Base-by-base conservation (phyloP, 441 rosid genomes). In the Mallotus repandus region DNA sequence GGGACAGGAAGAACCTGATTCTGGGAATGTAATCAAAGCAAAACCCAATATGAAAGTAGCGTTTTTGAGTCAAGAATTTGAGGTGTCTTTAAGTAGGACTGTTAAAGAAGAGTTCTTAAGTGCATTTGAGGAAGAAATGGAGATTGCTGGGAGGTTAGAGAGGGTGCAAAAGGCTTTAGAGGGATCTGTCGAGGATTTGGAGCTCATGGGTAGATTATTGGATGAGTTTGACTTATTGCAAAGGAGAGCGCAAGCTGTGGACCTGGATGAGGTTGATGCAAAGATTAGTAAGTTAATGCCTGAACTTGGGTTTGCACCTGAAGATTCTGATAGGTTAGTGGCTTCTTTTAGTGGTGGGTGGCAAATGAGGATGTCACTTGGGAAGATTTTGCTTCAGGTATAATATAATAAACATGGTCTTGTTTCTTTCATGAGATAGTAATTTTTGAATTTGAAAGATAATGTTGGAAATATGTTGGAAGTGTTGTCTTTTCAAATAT, bases 291-390 rank as follows among this genome's bases (percentile, higher is more conserved):
- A 89, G 84, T 52, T 94, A 82, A 92, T 92, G 98, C 98, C 97
- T 0, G 96, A 92, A 76, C 85, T 94, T 5, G 98, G 97, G 50
- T 94, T 94, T 78, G 72, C 86, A 0, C 74, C 84, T 0, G 97
- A 94, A 82, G 97, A 94, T 81, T 86, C 90, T 0, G 97, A 92
- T 84, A 89, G 97, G 84, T 84, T 94, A 79, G 98, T 94, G 9
- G 98, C 97, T 7, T 89, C 96, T 0, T 94, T 92, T 77, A 94
- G 99, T 67, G 81, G 99, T 69, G 97, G 99, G 9, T 94, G 99
- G 99, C 97, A 94, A 83, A 94, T 92, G 99, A 92, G 99, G 83
- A 94, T 94, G 91, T 92, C 97, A 15, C 96, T 94, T 68, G 99
- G 99, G 66, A 94, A 94, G 89, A 94, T 94, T 76, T 80, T 94